Conservation (phyloP, 1,139 yeast species). For the Yamadazyma membranifaciens region DNA sequence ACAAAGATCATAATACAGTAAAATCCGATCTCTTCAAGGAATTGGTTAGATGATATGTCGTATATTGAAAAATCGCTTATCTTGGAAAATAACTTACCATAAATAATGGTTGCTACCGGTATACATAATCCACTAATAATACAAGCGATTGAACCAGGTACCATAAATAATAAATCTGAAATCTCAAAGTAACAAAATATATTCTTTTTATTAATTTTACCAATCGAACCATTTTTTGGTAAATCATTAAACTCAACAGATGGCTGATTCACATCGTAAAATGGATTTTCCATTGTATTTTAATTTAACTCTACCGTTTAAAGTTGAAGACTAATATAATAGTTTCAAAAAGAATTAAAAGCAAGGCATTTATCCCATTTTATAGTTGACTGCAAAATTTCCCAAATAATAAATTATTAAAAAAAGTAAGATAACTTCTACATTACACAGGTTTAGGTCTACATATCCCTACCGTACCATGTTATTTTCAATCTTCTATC, state of each 20-base stretch:
- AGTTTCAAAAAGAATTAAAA: too few species aligned
- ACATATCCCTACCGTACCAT: too few species aligned
- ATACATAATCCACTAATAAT: constrained; percentile 50
- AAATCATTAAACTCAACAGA: constrained; percentile 7
- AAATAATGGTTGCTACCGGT: constrained; percentile 62
- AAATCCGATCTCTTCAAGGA: constrained; percentile 43
- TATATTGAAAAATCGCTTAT: constrained; percentile 40
- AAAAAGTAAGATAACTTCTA: too few species aligned
- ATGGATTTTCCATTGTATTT: not conserved
- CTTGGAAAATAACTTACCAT: constrained; percentile 61
- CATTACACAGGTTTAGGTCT: too few species aligned
- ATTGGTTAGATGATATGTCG: constrained; percentile 24
- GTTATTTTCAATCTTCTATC: too few species aligned
- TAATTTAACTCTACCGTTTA: too few species aligned
- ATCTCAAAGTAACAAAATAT: constrained; percentile 27
- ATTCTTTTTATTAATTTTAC: constrained; percentile 10
- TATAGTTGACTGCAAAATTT: too few species aligned
- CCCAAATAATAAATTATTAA: too few species aligned
- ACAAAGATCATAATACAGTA: constrained; percentile 55
- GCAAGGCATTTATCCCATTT: too few species aligned
- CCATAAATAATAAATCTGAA: constrained; percentile 23
- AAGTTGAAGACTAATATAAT: too few species aligned
- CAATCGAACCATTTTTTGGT: constrained; percentile 1
- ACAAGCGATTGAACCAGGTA: constrained; percentile 24
- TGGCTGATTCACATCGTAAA: constrained; percentile 5